phyloP scores from a whole-genome alignment of 768 basidiomycete genomes.

The Arthromyces matolae region DNA sequence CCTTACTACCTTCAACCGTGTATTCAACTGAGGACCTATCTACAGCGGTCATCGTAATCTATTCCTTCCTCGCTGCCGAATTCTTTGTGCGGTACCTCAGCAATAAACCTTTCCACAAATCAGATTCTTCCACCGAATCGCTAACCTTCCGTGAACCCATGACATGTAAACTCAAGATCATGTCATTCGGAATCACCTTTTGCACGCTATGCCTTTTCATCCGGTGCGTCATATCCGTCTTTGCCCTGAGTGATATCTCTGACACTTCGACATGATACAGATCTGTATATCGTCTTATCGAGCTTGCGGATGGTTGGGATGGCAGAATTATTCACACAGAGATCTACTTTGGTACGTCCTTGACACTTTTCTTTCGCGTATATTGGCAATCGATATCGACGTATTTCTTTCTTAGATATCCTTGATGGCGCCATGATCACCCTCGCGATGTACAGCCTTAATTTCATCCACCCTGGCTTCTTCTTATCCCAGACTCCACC shows the following conservation, averaged over 20 bases:
- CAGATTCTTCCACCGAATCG: conserved; percentile 1
- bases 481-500: conserved; percentile 14
- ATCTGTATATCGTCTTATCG: conserved; percentile 48
- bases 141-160: conserved; percentile 8
- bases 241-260: background rate
- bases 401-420: conserved; percentile 28
- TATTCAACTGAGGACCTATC: background rate
- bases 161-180: conserved; percentile 21
- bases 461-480: conserved; percentile 42
- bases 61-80: conserved; percentile 39
- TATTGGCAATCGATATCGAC: background rate
- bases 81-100: conserved; percentile 40
- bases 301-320: conserved; percentile 48
- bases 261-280: background rate
- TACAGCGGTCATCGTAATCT: conserved; percentile 43
- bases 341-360: conserved; percentile 37
- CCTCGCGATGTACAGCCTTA: conserved; percentile 42
- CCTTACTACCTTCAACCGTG: background rate
- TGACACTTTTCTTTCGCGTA: background rate
- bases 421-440: conserved; percentile 45
- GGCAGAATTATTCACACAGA: conserved; percentile 48
- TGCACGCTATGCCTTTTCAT: conserved; percentile 43
- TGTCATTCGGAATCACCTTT: conserved; percentile 35
- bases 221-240: conserved; percentile 28
- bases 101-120: conserved; percentile 30